Evolutionary conservation across 805 yeast species (phyloP), one percentile per base, ranked within the genome.

Genomic region (Pichia cabralensis): DNA sequence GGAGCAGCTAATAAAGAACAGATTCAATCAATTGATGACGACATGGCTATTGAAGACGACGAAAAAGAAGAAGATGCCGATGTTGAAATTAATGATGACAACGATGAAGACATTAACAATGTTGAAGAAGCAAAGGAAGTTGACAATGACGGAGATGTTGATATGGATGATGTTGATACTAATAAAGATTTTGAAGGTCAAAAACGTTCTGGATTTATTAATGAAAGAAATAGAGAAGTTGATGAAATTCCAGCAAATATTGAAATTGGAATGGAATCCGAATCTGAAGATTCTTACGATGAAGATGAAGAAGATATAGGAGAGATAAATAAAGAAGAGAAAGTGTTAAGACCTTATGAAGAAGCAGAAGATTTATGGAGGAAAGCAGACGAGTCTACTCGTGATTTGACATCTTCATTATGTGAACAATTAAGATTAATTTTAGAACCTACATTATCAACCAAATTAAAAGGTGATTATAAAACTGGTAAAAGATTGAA

Each of bases 401-500:
- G 79, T 37, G 97, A 88, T 43, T 62, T 92, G 23, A 80, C 96
- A 2, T 75, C 94, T 1, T 76, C 84, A 14, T 65, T 92, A 26
- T 80, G 95, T 53, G 99, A 92, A 60, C 98, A 92, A 57, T 66
- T 92, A 40, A 69, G 99, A 26, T 69, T 92, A 43, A 92, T 92
- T 52, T 64, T 92, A 44, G 97, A 88, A 55, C 99, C 99, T 5
- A 92, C 98, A 0, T 64, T 83, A 40, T 94, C 96, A n/a, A 89
- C 97, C 3, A 92, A 92, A 55, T 65, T 92, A 38, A 76, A 73
- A 42, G 99, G 99, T 52, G 98, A 92, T 55, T 92, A 85, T 61
- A 86, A 88, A 59, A 88, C 96, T 2, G 99, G 99, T 56, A 92
- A 92, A 57, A 70, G 98, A 46, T 71, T 92, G 49, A 92, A 92